phyloP scores from a whole-genome alignment of 2,329 filamentous ascomycete species.

The Colletotrichum cordylinicola region DNA sequence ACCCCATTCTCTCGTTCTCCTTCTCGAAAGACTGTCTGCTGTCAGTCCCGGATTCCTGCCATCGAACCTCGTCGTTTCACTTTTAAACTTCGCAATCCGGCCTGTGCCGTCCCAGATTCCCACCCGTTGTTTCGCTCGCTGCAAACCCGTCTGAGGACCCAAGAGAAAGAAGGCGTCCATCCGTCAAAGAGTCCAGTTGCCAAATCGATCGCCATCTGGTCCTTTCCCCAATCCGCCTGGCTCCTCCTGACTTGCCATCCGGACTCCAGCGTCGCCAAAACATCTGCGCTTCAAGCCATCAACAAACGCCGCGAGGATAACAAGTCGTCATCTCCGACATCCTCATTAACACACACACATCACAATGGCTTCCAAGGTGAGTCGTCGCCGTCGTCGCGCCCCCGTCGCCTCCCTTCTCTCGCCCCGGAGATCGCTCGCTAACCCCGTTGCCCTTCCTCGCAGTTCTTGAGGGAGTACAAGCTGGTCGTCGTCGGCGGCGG shows the following conservation, averaged over 20 bases:
- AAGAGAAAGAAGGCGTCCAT: not conserved
- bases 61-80: conserved; percentile 23
- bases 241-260: conserved; percentile 2
- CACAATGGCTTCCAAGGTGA: conserved; percentile 47
- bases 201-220: not conserved
- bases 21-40: conserved; percentile 23
- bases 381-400: conserved; percentile 16
- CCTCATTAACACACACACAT: conserved; percentile 4
- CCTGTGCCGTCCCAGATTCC: conserved; percentile 22
- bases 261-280: conserved; percentile 1
- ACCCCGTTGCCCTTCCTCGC: conserved; percentile 20
- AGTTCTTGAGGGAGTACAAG: conserved; percentile 94
- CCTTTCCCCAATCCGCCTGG: not conserved
- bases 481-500: conserved; percentile 96
- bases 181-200: not conserved
- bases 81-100: conserved; percentile 23
- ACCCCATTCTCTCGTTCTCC: conserved; percentile 21
- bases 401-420: not conserved
- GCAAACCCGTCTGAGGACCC: not conserved
- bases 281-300: conserved; percentile 5
- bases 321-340: not conserved
- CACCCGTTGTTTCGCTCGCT: conserved; percentile 19
- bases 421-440: conserved; percentile 20
- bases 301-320: conserved; percentile 1
- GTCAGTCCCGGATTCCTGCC: conserved; percentile 22